A percentile compares a stretch with the other conserved stretches of the same genome.
phyloP scores from a whole-genome alignment of 306 rosid species.

The Rosa multiflora region DNA sequence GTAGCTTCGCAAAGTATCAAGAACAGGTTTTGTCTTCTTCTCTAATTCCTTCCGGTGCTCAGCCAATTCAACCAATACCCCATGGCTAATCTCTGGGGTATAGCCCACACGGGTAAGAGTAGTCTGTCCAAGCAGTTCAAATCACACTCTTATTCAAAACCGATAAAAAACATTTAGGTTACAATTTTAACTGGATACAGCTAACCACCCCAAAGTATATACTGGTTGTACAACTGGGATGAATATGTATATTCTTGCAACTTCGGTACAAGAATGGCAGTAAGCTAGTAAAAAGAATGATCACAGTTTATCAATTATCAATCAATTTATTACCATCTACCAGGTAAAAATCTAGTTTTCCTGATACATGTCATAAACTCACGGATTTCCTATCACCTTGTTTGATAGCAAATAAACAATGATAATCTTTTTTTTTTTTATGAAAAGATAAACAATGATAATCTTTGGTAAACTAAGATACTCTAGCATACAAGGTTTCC shows the following conservation, averaged over 20 bases:
- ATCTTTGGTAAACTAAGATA: neutral
- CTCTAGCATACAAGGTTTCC: neutral
- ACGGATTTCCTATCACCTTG: neutral
- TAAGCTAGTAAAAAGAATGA: neutral
- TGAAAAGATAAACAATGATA: neutral
- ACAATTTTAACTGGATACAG: neutral
- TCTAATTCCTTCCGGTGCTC: constrained; percentile 90
- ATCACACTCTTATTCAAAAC: neutral
- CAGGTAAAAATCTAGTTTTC: neutral
- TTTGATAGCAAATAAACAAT: neutral
- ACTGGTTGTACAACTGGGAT: neutral
- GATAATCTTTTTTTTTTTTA: neutral
- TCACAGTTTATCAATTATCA: neutral
- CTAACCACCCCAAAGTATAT: neutral
- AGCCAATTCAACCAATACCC: constrained; percentile 78
- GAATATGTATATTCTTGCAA: neutral
- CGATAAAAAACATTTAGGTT: neutral
- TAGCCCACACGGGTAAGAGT: constrained; percentile 80
- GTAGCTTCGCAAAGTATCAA: constrained; percentile 85
- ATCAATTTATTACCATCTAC: neutral
- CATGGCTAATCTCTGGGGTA: constrained; percentile 83
- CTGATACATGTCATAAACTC: neutral
- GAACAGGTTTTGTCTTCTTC: constrained; percentile 93
- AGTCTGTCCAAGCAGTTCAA: constrained; percentile 52
- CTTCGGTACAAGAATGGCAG: neutral